Percentiles rank a stretch among this genome's conserved stretches.
phyloP scores from a whole-genome alignment of 2,329 filamentous ascomycete species.

The Balansia obtecta region DNA sequence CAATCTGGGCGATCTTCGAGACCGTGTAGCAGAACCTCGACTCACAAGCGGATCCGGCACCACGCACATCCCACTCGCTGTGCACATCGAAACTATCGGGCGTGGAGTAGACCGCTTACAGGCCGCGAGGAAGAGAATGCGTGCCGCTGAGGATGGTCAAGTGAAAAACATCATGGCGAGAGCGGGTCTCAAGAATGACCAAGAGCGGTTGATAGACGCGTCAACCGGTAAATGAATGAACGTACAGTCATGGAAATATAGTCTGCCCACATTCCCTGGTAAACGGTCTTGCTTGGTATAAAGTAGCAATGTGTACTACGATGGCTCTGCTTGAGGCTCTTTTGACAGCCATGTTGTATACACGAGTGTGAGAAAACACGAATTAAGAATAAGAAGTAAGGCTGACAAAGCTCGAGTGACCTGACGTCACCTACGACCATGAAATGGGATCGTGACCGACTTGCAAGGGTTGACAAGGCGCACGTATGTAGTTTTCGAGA shows the following conservation, averaged over 20 bases:
- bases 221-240: not conserved
- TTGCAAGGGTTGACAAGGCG: no score
- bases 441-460: no score
- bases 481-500: no score
- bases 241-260: not conserved
- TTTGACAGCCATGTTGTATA: no score
- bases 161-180: slow-evolving; percentile 38
- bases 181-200: slow-evolving; percentile 27
- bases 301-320: not conserved
- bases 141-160: slow-evolving; percentile 45
- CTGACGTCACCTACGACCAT: no score
- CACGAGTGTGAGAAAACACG: no score
- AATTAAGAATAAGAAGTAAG: no score
- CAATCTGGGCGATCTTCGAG: slow-evolving; percentile 57
- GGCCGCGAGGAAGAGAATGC: slow-evolving; percentile 45
- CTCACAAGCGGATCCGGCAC: slow-evolving; percentile 34
- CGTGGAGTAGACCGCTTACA: slow-evolving; percentile 61
- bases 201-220: slow-evolving; percentile 30
- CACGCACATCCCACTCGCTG: slow-evolving; percentile 45
- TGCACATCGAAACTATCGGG: slow-evolving; percentile 66
- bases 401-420: no score
- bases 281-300: not conserved
- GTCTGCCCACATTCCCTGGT: not conserved
- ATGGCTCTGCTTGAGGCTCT: no score
- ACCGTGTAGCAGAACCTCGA: slow-evolving; percentile 56